Percentiles rank a stretch among this genome's conserved stretches.
Conservation (phyloP, 768 basidiomycete species). For the Saitozyma podzolica region DNA sequence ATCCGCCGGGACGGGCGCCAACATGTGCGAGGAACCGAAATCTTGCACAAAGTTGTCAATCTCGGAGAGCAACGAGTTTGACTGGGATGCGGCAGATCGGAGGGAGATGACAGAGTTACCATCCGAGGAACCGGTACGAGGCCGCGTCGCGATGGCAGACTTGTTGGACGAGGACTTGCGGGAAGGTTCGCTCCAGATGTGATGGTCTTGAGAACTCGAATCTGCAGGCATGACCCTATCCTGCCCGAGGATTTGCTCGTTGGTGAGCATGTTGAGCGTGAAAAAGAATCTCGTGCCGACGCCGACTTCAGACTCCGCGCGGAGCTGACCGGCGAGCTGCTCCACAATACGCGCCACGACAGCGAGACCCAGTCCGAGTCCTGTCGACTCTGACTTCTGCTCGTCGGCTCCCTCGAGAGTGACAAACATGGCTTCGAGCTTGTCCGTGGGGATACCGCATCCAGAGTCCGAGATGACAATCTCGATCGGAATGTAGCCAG, state of each 20-base stretch:
- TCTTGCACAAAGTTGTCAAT: slow-evolving; percentile 54
- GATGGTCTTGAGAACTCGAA: background rate
- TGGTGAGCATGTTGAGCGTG: slow-evolving; percentile 52
- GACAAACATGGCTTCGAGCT: slow-evolving; percentile 73
- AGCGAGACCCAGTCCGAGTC: slow-evolving; percentile 69
- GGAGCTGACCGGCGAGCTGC: slow-evolving; percentile 74
- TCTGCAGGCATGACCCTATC: background rate
- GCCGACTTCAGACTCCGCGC: slow-evolving; percentile 69
- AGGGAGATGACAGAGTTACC: slow-evolving; percentile 17
- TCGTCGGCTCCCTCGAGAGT: slow-evolving; percentile 74
- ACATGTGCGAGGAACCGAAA: slow-evolving; percentile 49
- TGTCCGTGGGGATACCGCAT: slow-evolving; percentile 65
- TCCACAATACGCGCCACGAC: slow-evolving; percentile 78
- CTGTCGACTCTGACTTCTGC: slow-evolving; percentile 10
- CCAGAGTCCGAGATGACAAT: slow-evolving; percentile 72
- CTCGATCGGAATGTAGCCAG: slow-evolving; percentile 59
- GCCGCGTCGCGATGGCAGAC: background rate
- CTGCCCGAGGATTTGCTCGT: slow-evolving; percentile 3
- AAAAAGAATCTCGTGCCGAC: slow-evolving; percentile 73
- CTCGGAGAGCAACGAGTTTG: slow-evolving; percentile 34
- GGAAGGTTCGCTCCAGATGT: background rate
- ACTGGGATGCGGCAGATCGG: slow-evolving; percentile 5
- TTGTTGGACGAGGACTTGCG: too few relatives aligned
- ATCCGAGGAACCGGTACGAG: slow-evolving; percentile 17
- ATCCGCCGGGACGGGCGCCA: slow-evolving; percentile 15